Base-by-base conservation (phyloP, 495 filamentous ascomycete genomes). In the Hyaloscypha finlandica region DNA sequence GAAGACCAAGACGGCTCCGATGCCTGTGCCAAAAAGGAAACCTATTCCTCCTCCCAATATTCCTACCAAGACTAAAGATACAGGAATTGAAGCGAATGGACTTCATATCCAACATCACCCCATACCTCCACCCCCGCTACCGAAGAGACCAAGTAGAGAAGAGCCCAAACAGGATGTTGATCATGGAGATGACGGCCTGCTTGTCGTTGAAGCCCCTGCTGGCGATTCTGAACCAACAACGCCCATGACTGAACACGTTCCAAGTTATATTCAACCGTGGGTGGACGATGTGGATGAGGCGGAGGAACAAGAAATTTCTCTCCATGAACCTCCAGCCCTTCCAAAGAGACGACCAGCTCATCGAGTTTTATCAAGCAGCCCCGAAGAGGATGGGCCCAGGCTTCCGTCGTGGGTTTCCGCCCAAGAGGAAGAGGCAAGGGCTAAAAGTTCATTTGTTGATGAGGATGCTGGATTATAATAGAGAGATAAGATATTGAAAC, bases 1-100 rank as follows among this genome's bases (percentile, higher is more conserved):
- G 67, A 84, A 83, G 30, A 78, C 83, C 39, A 86, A 85, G 68
- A 81, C 81, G 9, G 78, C 83, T 22, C 80, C 88, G 0, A 81
- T 84, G 57, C 78, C 80, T 20, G 75, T 87, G 2, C 87, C 90
- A 19, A 92, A 85, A 66, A 77, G 88, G 6, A 90, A 89, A 63
- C 80, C 86, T 16, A 76, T 90, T 6, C 77, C 81, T 31, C 74
- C 80, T 11, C 74, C 81, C 31, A 59, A 78, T 0, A 64, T 65
- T 31, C 70, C 74, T 16, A 66, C 68, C 22, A 72, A 65, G 71
- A 63, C 31, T 64, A 63, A 42, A 67, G 72, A 45, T 55, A 71
- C 54, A 58, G 59, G 70, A 74, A 16, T 63, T 72, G 56, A 75
- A 69, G 51, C 54, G 30, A 59, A 63, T 30, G 57, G 31, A 61